Base-by-base conservation (phyloP, 768 basidiomycete genomes). In the Leccinellum luteum region DNA sequence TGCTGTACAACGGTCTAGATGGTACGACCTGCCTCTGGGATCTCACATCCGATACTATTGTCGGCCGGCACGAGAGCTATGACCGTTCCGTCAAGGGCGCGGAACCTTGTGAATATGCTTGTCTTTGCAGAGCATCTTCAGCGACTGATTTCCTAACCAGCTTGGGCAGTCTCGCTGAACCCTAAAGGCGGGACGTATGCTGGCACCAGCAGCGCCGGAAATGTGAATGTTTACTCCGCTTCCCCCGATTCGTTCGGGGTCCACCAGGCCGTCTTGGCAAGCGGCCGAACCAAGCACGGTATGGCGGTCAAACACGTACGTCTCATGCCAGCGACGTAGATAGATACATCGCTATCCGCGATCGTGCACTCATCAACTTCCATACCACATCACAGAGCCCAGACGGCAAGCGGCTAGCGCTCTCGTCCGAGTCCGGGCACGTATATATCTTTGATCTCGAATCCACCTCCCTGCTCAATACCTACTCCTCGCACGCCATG, bases 401-500 rank as follows among this genome's bases (percentile, higher is more conserved):
- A 14, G 92, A 96, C 66, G 94, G 94, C 43, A 81, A 81, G 61
- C 83, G 85, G 44, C 73, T 98, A 48, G 94, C 91, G 15, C 79
- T 96, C 61, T 84, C 92, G 4, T 84, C 86, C 9, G 94, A 96
- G 71, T 81, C 84, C 1, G 94, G 94, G n/a, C 89, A 93, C 64
- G 87, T 96, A 54, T 91, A 84, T 70, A 77, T 98, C 45, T 89
- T 94, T 60, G 94, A 96, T 70, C 69, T 89, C 38, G 87, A 90
- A 68, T 80, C 88, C 2, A 78, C 76, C 58, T 73, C 85, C 7
- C 74, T 96, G 45, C 73, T 80, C 0, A 78, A 84, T 4, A 90
- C 88, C 3, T 95, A 87, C 72, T 85, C 86, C 5, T 91, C 92
- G 3, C 94, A 98, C 70, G 93, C 92, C 10, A 92, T 94, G 87